phyloP scores from a whole-genome alignment of 2,329 filamentous ascomycete genomes.

The Exophiala viscosa region DNA sequence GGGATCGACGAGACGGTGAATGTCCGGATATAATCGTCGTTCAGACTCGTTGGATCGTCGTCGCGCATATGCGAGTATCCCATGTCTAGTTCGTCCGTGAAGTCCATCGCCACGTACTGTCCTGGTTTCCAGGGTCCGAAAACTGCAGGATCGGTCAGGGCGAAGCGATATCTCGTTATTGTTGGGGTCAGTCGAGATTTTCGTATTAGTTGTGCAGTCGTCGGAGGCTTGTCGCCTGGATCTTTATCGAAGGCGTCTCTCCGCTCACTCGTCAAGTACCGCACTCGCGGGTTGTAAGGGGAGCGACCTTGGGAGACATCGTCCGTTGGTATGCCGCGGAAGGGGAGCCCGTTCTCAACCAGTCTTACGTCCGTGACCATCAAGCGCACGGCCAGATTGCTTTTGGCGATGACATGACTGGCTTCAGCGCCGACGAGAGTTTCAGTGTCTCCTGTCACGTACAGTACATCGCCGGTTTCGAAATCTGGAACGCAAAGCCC shows the following conservation, averaged over 20 bases:
- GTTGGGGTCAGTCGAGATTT: slow-evolving; percentile 62
- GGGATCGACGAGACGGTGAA: slow-evolving; percentile 73
- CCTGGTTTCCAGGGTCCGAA: slow-evolving; percentile 59
- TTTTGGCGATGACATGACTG: slow-evolving; percentile 59
- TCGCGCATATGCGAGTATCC: slow-evolving; percentile 84
- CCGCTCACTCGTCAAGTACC: slow-evolving; percentile 61
- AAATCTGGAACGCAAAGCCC: slow-evolving; percentile 74
- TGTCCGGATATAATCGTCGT: slow-evolving; percentile 79
- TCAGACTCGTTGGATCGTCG: slow-evolving; percentile 72
- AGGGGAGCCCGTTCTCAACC: slow-evolving; percentile 63
- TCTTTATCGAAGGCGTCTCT: slow-evolving; percentile 8
- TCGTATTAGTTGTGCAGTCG: slow-evolving; percentile 54
- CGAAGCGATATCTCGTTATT: slow-evolving; percentile 63
- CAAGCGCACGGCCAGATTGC: slow-evolving; percentile 69
- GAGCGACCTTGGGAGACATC: slow-evolving; percentile 43
- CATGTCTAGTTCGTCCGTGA: slow-evolving; percentile 62
- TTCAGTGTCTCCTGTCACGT: slow-evolving; percentile 65
- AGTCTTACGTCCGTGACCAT: slow-evolving; percentile 59
- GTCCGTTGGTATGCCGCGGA: slow-evolving; percentile 59
- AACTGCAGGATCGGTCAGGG: slow-evolving; percentile 37
- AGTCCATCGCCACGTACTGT: slow-evolving; percentile 74
- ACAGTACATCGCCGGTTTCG: slow-evolving; percentile 67
- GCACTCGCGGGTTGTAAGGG: slow-evolving; percentile 74
- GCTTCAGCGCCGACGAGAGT: slow-evolving; percentile 65
- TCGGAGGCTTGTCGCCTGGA: slow-evolving; percentile 21